Conservation (phyloP, 495 filamentous ascomycete species). For the Podospora anserina region DNA sequence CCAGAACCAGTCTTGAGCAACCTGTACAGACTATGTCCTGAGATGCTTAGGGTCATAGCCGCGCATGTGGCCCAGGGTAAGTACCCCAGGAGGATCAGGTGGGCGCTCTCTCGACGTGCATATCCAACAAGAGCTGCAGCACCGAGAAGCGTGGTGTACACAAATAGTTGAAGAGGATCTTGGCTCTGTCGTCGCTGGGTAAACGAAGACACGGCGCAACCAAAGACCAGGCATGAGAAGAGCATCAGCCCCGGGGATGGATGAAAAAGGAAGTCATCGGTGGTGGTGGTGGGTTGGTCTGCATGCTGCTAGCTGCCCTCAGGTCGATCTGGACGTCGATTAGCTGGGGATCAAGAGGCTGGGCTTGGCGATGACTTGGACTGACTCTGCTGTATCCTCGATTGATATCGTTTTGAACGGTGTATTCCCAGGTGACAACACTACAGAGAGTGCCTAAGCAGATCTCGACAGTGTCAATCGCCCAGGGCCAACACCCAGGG, state of each 20-base stretch:
- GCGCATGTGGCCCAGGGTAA: slow-evolving; percentile 43
- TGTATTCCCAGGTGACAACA: slow-evolving; percentile 28
- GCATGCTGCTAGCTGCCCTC: slow-evolving; percentile 7
- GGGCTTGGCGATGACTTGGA: slow-evolving; percentile 12
- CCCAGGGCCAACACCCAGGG: slow-evolving; percentile 4
- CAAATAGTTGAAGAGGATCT: slow-evolving; percentile 39
- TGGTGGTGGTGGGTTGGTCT: neutral
- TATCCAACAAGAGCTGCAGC: slow-evolving; percentile 34
- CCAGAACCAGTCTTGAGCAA: slow-evolving; percentile 1
- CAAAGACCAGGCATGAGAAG: slow-evolving; percentile 43
- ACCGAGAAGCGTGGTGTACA: slow-evolving; percentile 36
- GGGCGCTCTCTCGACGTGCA: slow-evolving; percentile 28
- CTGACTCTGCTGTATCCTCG: slow-evolving; percentile 13
- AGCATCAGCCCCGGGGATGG: slow-evolving; percentile 42
- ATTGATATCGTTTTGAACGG: slow-evolving; percentile 18
- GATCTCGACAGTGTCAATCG: slow-evolving; percentile 24
- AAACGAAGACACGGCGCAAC: slow-evolving; percentile 47
- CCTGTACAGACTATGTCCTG: slow-evolving; percentile 21
- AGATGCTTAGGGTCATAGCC: slow-evolving; percentile 42
- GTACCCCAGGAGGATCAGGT: slow-evolving; percentile 43
- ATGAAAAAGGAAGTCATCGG: slow-evolving; percentile 25
- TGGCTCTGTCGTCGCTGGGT: slow-evolving; percentile 39
- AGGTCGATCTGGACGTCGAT: neutral
- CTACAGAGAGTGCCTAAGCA: slow-evolving; percentile 23
- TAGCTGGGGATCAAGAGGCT: slow-evolving; percentile 10